Evolutionary conservation across 805 yeast species (phyloP).

Genomic region (Maudiozyma bulderi): DNA sequence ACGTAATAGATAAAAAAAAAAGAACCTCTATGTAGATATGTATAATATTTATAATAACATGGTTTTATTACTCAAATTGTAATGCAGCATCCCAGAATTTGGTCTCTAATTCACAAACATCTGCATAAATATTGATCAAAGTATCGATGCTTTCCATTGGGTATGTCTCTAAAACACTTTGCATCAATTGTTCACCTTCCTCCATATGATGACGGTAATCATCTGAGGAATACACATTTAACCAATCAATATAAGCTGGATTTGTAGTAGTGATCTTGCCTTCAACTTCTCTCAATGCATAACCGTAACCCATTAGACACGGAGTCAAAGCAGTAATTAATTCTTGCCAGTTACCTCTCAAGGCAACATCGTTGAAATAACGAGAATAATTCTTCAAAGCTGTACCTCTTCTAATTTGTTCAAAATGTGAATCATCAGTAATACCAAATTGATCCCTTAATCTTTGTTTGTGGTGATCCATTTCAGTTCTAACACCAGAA

Average conservation of each 20-base stretch:
- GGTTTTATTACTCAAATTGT: neutral
- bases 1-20: too few relatives aligned
- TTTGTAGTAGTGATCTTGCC: conserved; percentile 25
- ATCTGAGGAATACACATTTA: conserved; percentile 49
- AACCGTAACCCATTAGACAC: conserved; percentile 62
- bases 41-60: neutral
- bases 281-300: conserved; percentile 37
- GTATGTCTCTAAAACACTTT: conserved; percentile 33
- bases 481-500: conserved; percentile 43
- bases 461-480: conserved; percentile 45
- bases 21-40: neutral
- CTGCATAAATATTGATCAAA: conserved; percentile 47
- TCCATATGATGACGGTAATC: conserved; percentile 47
- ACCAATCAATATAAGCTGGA: conserved; percentile 40
- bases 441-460: conserved; percentile 31
- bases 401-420: conserved; percentile 38
- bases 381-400: conserved; percentile 56
- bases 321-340: conserved; percentile 64
- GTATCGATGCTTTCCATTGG: conserved; percentile 38
- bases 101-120: conserved; percentile 52
- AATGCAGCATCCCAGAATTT: conserved; percentile 55
- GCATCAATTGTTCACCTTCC: conserved; percentile 42
- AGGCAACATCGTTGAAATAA: conserved; percentile 46
- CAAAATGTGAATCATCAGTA: conserved; percentile 37
- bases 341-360: conserved; percentile 49